Conservation (phyloP, 1,284 basidiomycete species). For the Agaricales sp. region DNA sequence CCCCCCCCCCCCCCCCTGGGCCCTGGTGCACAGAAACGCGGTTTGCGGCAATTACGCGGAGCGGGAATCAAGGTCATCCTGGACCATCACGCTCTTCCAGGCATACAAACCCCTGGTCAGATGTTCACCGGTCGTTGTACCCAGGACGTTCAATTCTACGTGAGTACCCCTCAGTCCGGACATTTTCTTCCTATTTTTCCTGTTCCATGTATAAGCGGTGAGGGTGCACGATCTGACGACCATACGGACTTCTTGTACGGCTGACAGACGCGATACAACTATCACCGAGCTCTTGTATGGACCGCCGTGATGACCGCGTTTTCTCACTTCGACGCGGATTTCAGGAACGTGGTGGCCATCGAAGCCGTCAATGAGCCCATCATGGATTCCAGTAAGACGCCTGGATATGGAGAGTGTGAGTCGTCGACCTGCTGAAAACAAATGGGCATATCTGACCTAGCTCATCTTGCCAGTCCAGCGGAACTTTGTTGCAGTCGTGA, state of each 20-base stretch:
- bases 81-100: slow-evolving; percentile 71
- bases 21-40: slow-evolving; percentile 38
- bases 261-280: slow-evolving; percentile 53
- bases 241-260: slow-evolving; percentile 2
- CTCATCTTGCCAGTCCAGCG: slow-evolving; percentile 41
- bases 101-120: slow-evolving; percentile 48
- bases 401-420: slow-evolving; percentile 57
- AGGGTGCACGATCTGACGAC: neutral
- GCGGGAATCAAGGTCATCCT: slow-evolving; percentile 60
- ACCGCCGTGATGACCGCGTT: slow-evolving; percentile 67
- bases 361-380: slow-evolving; percentile 72
- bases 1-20: too few relatives aligned
- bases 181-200: neutral
- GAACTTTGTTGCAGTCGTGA: slow-evolving; percentile 58
- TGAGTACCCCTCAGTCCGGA: slow-evolving; percentile 20
- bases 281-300: slow-evolving; percentile 67
- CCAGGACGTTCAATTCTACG: slow-evolving; percentile 62
- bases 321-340: slow-evolving; percentile 57
- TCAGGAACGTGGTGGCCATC: slow-evolving; percentile 57
- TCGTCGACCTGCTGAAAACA: slow-evolving; percentile 3
- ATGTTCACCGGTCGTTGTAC: slow-evolving; percentile 68
- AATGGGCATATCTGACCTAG: slow-evolving; percentile 1
- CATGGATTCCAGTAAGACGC: slow-evolving; percentile 54
- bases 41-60: slow-evolving; percentile 42
- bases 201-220: too few relatives aligned